phyloP scores from a whole-genome alignment of 1,139 yeast species.

The Yamadazyma buinensis region DNA sequence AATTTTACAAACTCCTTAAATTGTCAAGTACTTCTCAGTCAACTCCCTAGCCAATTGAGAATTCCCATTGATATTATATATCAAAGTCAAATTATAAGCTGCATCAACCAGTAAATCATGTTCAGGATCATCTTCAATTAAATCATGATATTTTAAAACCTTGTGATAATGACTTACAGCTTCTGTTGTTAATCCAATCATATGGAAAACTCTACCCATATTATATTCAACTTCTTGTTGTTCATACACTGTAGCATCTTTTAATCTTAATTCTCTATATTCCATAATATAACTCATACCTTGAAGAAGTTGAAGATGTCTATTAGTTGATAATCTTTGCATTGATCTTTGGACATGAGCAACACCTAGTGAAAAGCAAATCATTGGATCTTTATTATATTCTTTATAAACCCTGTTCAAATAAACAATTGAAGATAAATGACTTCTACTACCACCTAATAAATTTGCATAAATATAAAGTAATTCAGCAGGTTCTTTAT shows the following conservation, averaged over 20 bases:
- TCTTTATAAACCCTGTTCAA: constrained; percentile 59
- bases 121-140: constrained; percentile 21
- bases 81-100: constrained; percentile 77
- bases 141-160: constrained; percentile 44
- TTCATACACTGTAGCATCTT: constrained; percentile 46
- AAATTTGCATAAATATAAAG: constrained; percentile 76
- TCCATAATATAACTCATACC: constrained; percentile 77
- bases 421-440: constrained; percentile 72
- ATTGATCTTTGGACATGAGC: constrained; percentile 88
- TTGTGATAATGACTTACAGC: constrained; percentile 72
- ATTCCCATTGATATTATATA: constrained; percentile 77
- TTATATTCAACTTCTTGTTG: constrained; percentile 80
- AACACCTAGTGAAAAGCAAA: constrained; percentile 70
- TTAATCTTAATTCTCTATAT: constrained; percentile 50
- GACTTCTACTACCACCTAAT: constrained; percentile 78
- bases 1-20: too few relatives aligned
- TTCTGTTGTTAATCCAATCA: constrained; percentile 67
- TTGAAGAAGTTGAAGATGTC: constrained; percentile 84
- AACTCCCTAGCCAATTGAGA: constrained; percentile 55
- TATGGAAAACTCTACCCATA: constrained; percentile 79
- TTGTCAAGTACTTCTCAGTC: constrained; percentile 58
- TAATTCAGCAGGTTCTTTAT: constrained; percentile 63
- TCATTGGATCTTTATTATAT: constrained; percentile 71
- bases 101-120: constrained; percentile 71
- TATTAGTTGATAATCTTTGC: constrained; percentile 81